Percentiles rank a stretch among this genome's conserved stretches.
These are phyloP conservation scores for Colletotrichum sp. DNA, from an alignment of 2,329 filamentous ascomycete genomes.

Conservation along the genomic window DNA sequence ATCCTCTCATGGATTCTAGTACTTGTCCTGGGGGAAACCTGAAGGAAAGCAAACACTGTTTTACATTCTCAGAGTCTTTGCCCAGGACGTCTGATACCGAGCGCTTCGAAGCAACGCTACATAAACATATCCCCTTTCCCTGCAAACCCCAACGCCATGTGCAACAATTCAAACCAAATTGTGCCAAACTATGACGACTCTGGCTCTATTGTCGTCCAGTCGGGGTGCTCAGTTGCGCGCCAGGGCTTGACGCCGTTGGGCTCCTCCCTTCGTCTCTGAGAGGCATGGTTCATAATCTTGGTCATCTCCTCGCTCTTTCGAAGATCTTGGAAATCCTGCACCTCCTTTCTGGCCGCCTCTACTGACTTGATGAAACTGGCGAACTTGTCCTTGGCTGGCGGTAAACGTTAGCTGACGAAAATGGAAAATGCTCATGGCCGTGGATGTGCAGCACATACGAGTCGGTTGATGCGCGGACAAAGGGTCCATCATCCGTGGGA, in stretches of 20 bases:
- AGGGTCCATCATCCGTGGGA: constrained; percentile 57
- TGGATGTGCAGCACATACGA: constrained; percentile 44
- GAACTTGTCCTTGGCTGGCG: constrained; percentile 55
- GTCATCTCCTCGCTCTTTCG: constrained; percentile 52
- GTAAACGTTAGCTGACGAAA: constrained; percentile 16
- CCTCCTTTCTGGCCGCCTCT: constrained; percentile 50
- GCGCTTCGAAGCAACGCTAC: not conserved
- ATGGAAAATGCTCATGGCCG: not conserved
- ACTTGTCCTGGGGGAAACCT: not conserved
- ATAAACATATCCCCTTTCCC: not conserved
- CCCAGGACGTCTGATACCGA: not conserved
- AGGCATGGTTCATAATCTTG: constrained; percentile 57
- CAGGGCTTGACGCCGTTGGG: constrained; percentile 64
- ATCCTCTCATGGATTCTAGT: not conserved
- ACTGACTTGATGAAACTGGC: constrained; percentile 53
- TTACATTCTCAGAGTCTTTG: not conserved
- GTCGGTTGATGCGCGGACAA: constrained; percentile 54
- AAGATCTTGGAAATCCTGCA: constrained; percentile 55
- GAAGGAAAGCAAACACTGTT: not conserved
- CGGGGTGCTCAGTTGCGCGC: constrained; percentile 62
- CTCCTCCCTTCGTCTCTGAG: constrained; percentile 58
- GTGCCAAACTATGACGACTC: not conserved
- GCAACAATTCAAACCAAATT: too few relatives aligned
- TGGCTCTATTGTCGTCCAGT: constrained; percentile 46
- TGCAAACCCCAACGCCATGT: not conserved